phyloP scores from a whole-genome alignment of 495 filamentous ascomycete genomes.

The Neurospora sp. region DNA sequence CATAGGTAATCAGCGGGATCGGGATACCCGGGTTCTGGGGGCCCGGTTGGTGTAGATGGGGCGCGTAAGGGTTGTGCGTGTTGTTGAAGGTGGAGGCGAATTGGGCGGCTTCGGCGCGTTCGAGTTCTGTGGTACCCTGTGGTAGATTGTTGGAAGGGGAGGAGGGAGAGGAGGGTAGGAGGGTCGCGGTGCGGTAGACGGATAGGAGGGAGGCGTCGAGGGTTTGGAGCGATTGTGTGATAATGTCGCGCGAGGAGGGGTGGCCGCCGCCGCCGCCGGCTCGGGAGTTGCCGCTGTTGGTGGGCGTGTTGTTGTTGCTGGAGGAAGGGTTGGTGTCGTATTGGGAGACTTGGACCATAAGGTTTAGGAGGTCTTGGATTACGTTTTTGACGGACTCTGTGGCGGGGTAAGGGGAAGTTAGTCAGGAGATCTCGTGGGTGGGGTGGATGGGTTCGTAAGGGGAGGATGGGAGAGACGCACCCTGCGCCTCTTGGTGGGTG shows the following conservation, averaged over 20 bases:
- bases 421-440: not conserved
- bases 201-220: slow-evolving; percentile 10
- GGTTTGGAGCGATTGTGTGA: not conserved
- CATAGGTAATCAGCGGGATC: slow-evolving; percentile 86
- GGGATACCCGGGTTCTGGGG: slow-evolving; percentile 43
- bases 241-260: not conserved
- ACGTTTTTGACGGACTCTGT: slow-evolving; percentile 56
- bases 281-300: not conserved
- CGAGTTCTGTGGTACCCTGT: slow-evolving; percentile 22
- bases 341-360: slow-evolving; percentile 60
- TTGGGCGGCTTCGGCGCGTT: not conserved
- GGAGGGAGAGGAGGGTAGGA: slow-evolving; percentile 56
- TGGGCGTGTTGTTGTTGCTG: not conserved
- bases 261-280: not conserved
- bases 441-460: not conserved
- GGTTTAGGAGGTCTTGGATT: slow-evolving; percentile 80
- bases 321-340: slow-evolving; percentile 44
- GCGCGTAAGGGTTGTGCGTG: not conserved
- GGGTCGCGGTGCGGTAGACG: slow-evolving; percentile 41
- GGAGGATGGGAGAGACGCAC: slow-evolving; percentile 16
- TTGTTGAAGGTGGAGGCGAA: not conserved
- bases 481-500: slow-evolving; percentile 37
- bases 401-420: not conserved
- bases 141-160: slow-evolving; percentile 60
- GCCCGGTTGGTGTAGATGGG: not conserved